A percentile compares a stretch with the other conserved stretches of the same genome.
phyloP scores from a whole-genome alignment of 2,329 filamentous ascomycete species.

The Ascochyta lentis region DNA sequence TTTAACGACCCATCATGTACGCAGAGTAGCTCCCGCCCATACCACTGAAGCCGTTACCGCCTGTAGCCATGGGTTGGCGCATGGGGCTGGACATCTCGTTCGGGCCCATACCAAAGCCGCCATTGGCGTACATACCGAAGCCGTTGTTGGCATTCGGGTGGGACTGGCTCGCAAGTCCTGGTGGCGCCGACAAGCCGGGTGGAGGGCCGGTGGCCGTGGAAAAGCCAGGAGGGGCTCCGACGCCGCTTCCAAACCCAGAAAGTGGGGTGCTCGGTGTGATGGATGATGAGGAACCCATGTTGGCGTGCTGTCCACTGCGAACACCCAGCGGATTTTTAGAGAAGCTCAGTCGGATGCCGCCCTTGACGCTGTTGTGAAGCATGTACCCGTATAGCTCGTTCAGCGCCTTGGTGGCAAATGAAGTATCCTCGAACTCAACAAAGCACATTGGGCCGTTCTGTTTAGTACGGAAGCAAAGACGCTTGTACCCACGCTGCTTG shows the following conservation, averaged over 20 bases:
- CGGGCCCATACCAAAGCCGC: slow-evolving; percentile 43
- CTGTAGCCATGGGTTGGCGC: slow-evolving; percentile 44
- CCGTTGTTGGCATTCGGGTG: slow-evolving; percentile 40
- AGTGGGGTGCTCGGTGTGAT: slow-evolving; percentile 61
- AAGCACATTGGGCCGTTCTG: slow-evolving; percentile 98
- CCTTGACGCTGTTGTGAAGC: slow-evolving; percentile 90
- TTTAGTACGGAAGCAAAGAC: slow-evolving; percentile 93
- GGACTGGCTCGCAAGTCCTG: slow-evolving; percentile 64
- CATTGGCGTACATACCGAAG: slow-evolving; percentile 49
- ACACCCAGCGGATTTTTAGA: slow-evolving; percentile 97
- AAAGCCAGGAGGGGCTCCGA: slow-evolving; percentile 64
- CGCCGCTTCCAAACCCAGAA: slow-evolving; percentile 63
- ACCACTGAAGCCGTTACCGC: slow-evolving; percentile 40
- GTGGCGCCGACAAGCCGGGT: slow-evolving; percentile 78
- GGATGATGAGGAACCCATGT: slow-evolving; percentile 58
- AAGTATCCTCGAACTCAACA: slow-evolving; percentile 95
- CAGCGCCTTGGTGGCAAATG: slow-evolving; percentile 88
- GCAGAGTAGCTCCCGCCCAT: slow-evolving; percentile 44
- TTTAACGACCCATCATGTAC: slow-evolving; percentile 51
- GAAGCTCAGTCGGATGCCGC: slow-evolving; percentile 93
- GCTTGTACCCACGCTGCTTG: slow-evolving; percentile 92
- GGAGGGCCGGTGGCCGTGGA: slow-evolving; percentile 77
- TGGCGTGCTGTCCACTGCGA: slow-evolving; percentile 73
- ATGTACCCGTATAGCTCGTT: slow-evolving; percentile 87
- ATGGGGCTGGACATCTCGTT: slow-evolving; percentile 47